phyloP scores from a whole-genome alignment of 2,329 filamentous ascomycete genomes.

The Cadophora sp. region DNA sequence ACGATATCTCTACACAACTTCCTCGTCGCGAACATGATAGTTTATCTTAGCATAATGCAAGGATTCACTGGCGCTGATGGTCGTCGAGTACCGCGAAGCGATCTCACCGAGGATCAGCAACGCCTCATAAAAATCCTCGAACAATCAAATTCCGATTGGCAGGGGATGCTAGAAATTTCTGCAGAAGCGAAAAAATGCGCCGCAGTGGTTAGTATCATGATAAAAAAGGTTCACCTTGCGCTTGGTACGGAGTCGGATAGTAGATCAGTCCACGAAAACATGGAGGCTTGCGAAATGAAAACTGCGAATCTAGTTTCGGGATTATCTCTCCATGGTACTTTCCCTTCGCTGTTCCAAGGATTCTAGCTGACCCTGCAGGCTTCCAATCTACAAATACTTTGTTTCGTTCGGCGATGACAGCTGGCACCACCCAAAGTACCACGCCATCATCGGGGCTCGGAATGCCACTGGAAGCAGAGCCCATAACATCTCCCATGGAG shows the following conservation, averaged over 20 bases:
- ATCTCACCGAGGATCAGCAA: background rate
- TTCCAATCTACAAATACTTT: background rate
- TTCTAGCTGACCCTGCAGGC: background rate
- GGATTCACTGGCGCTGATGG: background rate
- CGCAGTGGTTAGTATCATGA: slow-evolving; percentile 10
- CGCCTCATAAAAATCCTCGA: background rate
- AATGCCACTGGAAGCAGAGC: slow-evolving; percentile 12
- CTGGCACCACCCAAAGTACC: background rate
- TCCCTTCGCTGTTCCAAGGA: background rate
- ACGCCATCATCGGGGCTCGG: slow-evolving; percentile 7
- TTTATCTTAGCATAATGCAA: slow-evolving; percentile 53
- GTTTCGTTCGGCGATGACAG: background rate
- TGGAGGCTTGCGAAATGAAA: background rate
- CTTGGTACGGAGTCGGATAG: background rate
- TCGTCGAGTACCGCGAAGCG: background rate
- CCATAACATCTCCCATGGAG: slow-evolving; percentile 17
- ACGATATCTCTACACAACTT: slow-evolving; percentile 66
- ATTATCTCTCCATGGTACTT: background rate
- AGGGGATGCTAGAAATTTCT: background rate
- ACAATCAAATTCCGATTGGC: slow-evolving; percentile 10
- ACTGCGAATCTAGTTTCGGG: background rate
- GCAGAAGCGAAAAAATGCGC: slow-evolving; percentile 14
- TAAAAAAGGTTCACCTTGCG: slow-evolving; percentile 16
- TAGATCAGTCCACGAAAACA: background rate
- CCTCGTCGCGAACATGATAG: slow-evolving; percentile 64